Evolutionary conservation across 495 filamentous ascomycete species (phyloP), one percentile per base, ranked within the genome.

Genomic region (Aspergillus saccharolyticus): DNA sequence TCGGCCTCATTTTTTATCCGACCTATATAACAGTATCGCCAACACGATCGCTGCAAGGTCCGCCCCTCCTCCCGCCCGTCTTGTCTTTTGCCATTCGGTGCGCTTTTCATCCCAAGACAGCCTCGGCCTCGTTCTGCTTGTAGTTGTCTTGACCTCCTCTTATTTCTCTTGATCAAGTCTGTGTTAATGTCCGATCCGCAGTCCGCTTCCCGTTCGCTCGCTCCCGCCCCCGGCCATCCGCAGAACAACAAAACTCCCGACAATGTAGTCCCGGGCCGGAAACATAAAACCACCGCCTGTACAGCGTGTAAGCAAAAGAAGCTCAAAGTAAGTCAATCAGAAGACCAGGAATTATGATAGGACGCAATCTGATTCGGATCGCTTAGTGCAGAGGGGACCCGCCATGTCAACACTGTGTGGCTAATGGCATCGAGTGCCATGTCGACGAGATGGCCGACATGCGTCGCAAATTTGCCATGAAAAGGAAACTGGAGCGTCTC

Each of bases 231-330:
- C 22, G 53, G 49, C 6, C 50, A 19, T 15, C 53, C 53, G 2
- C 39, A 51, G 3, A 33, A 25, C 20, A 42, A 42, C 18, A 58
- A 52, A 17, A 45, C 33, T 8, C 12, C 48, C 15, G 61, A 60
- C 10, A 57, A 66, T 53, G 54, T 49, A 15, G 54, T 49, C 9
- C 51, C 49, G 17, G 52, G 47, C 2, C 58, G 64, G 17, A 66
- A 66, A 25, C 64, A 66, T 58, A 66, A 66, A 39, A 65, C 62
- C 22, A 66, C 68, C 21, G 68, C 68, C 30, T 70, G 68, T 53
- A 42, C 54, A 44, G 56, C 60, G 42, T 70, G 68, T 54, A 70
- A 70, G 33, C 52, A 56, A 21, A 65, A 65, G 56, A 70, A 70
- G 51, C 56, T 66, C n/a, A 70, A 68, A 60, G 68, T 70, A 50